phyloP scores from a whole-genome alignment of 2,329 filamentous ascomycete species.

The Cladophialophora bantiana region DNA sequence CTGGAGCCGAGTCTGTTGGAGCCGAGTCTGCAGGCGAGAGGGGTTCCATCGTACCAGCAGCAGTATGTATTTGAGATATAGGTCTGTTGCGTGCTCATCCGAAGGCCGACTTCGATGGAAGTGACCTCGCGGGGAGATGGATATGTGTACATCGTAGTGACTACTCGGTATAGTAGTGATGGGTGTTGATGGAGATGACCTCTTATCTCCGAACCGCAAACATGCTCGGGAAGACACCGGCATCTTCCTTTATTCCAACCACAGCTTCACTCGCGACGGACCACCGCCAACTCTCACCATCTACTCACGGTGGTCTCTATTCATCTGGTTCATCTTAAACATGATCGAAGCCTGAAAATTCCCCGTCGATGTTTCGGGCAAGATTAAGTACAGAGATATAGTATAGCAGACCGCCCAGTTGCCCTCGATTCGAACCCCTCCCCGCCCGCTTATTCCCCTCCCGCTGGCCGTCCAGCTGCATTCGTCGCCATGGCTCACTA shows the following conservation, averaged over 20 bases:
- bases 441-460: conserved; percentile 8
- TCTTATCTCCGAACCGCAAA: conserved; percentile 7
- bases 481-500: conserved; percentile 28
- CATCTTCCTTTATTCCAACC: neutral
- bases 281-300: neutral
- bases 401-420: neutral
- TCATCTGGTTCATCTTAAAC: neutral
- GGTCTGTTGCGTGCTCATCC: neutral
- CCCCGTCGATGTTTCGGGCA: neutral
- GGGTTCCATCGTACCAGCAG: neutral
- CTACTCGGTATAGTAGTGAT: neutral
- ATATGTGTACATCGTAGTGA: neutral
- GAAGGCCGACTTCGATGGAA: neutral
- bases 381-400: neutral
- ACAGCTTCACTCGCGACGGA: too few species aligned
- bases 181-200: neutral
- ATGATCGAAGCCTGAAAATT: neutral
- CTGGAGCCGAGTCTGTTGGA: conserved; percentile 10
- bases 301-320: neutral
- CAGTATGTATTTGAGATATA: neutral
- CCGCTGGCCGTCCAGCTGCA: neutral
- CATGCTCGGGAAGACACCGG: neutral
- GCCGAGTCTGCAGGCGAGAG: neutral
- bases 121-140: neutral
- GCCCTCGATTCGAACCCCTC: neutral